Base-by-base conservation (phyloP, 2,329 filamentous ascomycete species). In the Tolypocladium cylindrosporum region DNA sequence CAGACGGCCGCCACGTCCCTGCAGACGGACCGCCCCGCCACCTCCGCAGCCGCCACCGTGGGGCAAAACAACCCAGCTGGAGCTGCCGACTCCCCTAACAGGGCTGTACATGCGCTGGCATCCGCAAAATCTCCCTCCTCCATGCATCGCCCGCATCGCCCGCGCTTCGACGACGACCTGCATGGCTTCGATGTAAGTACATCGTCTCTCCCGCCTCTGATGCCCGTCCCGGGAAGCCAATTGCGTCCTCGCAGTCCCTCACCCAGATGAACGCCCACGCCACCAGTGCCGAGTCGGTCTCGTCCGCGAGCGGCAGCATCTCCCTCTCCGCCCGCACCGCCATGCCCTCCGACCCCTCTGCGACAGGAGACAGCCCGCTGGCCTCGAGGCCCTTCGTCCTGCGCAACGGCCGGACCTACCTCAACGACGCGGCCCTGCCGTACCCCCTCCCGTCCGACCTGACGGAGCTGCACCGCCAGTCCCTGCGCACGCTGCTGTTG, bases 401-500 rank as follows among this genome's bases (percentile, higher is more conserved):
- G 62, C 86, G 88, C 66, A 87, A 94, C 75, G 90, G 90, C 56
- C 88, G 91, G 59, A 88, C 88, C 53, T 97, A 93, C 73, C 82
- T 95, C 62, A 85, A 88, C 68, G 90, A 96, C 67, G 77, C 81
- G 10, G 79, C 82, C 2, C 75, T 89, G 37, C 75, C 84, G 9
- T 97, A 97, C 66, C 91, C 91, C n/a, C 78, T 97, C 2, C 93
- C 93, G 43, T 88, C 89, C 74, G 93, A 97, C 74, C 81, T 96
- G 45, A 78, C 87, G 45, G 92, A 97, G 74, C 82, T 96, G 54
- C 91, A 96, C 72, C 84, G 92, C 58, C 92, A 97, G 73, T 91
- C 86, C 54, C 77, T 97, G 58, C 85, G 90, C 60, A 95, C 92
- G 0, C 79, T 96, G 63, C 81, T 96, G 61, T 79, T 91, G 55